Evolutionary conservation across 2,329 filamentous ascomycete species (phyloP), one percentile per base, ranked within the genome.

Genomic region (Colletotrichum sp.): DNA sequence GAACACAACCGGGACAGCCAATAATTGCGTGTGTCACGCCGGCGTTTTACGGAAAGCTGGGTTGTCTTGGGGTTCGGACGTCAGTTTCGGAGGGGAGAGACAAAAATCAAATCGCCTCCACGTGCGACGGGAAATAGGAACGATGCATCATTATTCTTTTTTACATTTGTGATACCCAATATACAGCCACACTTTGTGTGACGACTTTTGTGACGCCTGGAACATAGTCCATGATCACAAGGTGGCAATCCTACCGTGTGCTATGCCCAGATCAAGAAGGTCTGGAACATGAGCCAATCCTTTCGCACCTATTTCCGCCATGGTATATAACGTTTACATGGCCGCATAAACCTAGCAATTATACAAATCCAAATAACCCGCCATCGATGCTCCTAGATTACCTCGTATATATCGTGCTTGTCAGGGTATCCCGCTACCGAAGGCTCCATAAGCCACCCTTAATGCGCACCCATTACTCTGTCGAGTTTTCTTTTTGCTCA

Each of bases 1-100:
- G 91, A 83, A 62, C 65, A 75, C 25, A 52, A 36, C 19, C 57
- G 19, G 49, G 49, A 69, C 22, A 16, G 16, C 16, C 49, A 76
- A 30, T 69, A 9, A 59, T 8, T 62, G 11, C 39, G 25, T 52
- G 68, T 34, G 68, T 59, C 30, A 36, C 57, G 36, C 36, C 44
- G 44, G n/a, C 36, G 62, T 36, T 32, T 63, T 44, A 39, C 8
- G 55, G 25, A 34, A 29, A 39, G 49, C 29, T 49, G 59, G 29
- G 44, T 22, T 36, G 39, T 55, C 32, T 63, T 29, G 68, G 68
- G 57, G 19, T 63, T 63, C 59, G 59, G n/a, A 63, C 49, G 57
- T 59, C 66, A 44, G 32, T 6, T 0, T 29, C 25, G 9, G 27
- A 59, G 55, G 25, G 16, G 30, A 32, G 8, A 59, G 55, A 39